These are phyloP conservation scores for Peziza echinospora DNA, from an alignment of 495 filamentous ascomycete species.

Conservation along the genomic window DNA sequence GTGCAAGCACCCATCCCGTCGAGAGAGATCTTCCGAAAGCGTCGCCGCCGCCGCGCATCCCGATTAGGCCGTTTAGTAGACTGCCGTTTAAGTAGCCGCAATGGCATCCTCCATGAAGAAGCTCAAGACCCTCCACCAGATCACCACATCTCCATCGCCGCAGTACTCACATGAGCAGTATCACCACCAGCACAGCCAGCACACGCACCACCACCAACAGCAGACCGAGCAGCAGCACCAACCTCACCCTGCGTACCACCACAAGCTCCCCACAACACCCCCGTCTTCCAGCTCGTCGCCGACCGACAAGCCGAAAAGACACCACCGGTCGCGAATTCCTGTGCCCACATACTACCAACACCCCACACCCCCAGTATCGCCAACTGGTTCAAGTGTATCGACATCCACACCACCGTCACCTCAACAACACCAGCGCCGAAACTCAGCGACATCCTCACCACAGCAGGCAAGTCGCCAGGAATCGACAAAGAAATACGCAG, in stretches of 20 bases:
- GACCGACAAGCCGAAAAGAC: background rate
- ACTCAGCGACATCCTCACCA: conserved; percentile 9
- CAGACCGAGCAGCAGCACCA: background rate
- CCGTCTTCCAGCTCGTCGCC: conserved; percentile 11
- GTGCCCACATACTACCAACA: background rate
- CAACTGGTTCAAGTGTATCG: background rate
- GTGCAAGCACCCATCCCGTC: too few relatives aligned
- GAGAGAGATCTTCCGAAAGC: too few relatives aligned
- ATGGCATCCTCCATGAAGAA: conserved; percentile 21
- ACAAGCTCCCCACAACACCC: conserved; percentile 14
- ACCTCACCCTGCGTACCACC: conserved; percentile 1
- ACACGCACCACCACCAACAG: too few relatives aligned
- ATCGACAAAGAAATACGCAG: conserved; percentile 7
- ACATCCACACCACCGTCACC: conserved; percentile 1
- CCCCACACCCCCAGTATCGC: background rate
- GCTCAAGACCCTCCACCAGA: conserved; percentile 20
- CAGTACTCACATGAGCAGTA: conserved; percentile 5
- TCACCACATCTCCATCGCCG: conserved; percentile 15
- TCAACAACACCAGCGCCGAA: background rate
- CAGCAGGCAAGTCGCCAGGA: background rate
- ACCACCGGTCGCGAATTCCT: background rate
- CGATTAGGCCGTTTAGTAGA: too few relatives aligned
- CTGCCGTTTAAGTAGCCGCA: too few relatives aligned
- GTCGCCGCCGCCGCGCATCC: too few relatives aligned
- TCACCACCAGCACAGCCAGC: conserved; percentile 6